phyloP scores from a whole-genome alignment of 495 filamentous ascomycete species.

The Apodospora peruviana region DNA sequence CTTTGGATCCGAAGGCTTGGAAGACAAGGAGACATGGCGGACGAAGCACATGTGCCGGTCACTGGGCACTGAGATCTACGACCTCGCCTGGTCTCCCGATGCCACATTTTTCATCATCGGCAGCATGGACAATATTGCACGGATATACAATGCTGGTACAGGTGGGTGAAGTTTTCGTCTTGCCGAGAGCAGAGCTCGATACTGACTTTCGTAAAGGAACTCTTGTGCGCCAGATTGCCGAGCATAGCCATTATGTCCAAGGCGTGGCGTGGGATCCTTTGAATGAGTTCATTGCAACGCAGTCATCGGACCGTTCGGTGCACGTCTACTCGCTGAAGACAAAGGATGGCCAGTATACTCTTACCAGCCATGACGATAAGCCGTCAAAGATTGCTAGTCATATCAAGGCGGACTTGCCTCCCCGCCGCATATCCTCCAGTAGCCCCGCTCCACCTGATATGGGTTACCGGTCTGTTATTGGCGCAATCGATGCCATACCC shows the following conservation, averaged over 20 bases:
- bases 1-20: slow-evolving; percentile 77
- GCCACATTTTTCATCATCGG: slow-evolving; percentile 94
- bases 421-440: slow-evolving; percentile 80
- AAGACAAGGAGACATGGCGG: slow-evolving; percentile 96
- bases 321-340: slow-evolving; percentile 95
- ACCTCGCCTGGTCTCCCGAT: slow-evolving; percentile 97
- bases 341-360: slow-evolving; percentile 90
- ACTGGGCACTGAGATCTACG: slow-evolving; percentile 89
- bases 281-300: slow-evolving; percentile 97
- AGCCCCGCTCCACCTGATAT: slow-evolving; percentile 90
- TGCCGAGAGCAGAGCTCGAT: neutral
- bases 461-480: slow-evolving; percentile 50
- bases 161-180: slow-evolving; percentile 44
- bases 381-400: slow-evolving; percentile 46
- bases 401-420: slow-evolving; percentile 84
- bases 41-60: slow-evolving; percentile 97
- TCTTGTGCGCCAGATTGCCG: slow-evolving; percentile 92
- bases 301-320: slow-evolving; percentile 95
- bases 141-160: slow-evolving; percentile 92
- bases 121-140: slow-evolving; percentile 97
- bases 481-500: slow-evolving; percentile 45
- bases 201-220: slow-evolving; percentile 51
- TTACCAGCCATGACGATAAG: slow-evolving; percentile 46
- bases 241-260: slow-evolving; percentile 98
- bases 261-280: slow-evolving; percentile 97